Conservation (phyloP, 495 filamentous ascomycete genomes). For the Letharia columbiana region DNA sequence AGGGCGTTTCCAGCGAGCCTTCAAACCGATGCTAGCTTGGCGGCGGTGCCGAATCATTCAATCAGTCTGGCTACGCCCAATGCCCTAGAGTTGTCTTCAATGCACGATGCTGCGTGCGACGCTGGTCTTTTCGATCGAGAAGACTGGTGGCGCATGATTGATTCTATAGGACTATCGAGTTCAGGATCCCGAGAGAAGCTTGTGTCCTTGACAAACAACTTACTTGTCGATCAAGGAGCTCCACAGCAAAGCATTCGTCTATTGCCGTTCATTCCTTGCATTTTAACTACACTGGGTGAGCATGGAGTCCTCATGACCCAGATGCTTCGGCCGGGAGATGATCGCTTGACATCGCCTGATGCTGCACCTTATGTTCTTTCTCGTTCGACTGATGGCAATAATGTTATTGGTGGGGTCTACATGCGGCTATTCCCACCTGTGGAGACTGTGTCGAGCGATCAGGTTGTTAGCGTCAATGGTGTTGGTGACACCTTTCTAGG, state of each 20-base stretch:
- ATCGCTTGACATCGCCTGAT: conserved; percentile 50
- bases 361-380: conserved; percentile 61
- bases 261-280: conserved; percentile 76
- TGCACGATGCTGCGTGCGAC: conserved; percentile 57
- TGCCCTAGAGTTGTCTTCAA: conserved; percentile 64
- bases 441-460: conserved; percentile 47
- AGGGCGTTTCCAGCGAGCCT: conserved; percentile 48
- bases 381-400: conserved; percentile 37
- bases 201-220: conserved; percentile 46
- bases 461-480: conserved; percentile 84
- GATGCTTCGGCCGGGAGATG: conserved; percentile 55
- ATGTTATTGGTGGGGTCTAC: conserved; percentile 69
- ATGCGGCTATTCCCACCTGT: conserved; percentile 69
- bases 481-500: conserved; percentile 91
- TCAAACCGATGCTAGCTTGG: conserved; percentile 31
- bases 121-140: conserved; percentile 55
- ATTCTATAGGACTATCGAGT: conserved; percentile 55
- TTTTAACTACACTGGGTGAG: conserved; percentile 75
- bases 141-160: conserved; percentile 72
- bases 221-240: conserved; percentile 67
- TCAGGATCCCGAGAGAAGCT: conserved; percentile 56
- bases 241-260: conserved; percentile 77
- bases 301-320: conserved; percentile 72
- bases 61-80: conserved; percentile 77
- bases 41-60: conserved; percentile 50